phyloP scores from a whole-genome alignment of 2,329 filamentous ascomycete species.

The Zasmidium citrigriseum region DNA sequence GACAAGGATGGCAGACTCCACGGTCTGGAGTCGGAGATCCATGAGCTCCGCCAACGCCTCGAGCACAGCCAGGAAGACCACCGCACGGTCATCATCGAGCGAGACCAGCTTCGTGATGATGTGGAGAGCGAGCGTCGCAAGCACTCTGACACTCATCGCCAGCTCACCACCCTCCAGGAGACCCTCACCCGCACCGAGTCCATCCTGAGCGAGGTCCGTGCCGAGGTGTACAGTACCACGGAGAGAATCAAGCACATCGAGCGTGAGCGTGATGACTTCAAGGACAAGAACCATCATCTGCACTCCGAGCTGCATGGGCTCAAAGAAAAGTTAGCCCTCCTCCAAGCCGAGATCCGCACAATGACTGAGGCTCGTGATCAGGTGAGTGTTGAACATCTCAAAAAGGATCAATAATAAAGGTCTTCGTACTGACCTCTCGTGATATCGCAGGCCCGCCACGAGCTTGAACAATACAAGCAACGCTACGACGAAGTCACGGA shows the following conservation, averaged over 20 bases:
- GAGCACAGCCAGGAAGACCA: conserved; percentile 30
- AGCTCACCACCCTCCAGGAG: conserved; percentile 25
- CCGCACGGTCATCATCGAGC: conserved; percentile 27
- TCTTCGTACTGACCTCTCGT: background rate
- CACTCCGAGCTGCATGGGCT: conserved; percentile 25
- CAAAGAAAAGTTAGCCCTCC: conserved; percentile 27
- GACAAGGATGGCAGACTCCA: conserved; percentile 28
- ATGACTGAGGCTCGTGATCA: conserved; percentile 26
- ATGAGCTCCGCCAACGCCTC: conserved; percentile 25
- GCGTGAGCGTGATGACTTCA: conserved; percentile 31
- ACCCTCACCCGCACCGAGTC: conserved; percentile 27
- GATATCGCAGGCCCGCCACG: conserved; percentile 11
- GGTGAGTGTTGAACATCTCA: background rate
- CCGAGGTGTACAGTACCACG: conserved; percentile 24
- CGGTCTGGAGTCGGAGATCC: conserved; percentile 26
- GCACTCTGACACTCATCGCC: conserved; percentile 24
- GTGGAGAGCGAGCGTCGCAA: conserved; percentile 27
- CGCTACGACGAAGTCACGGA: conserved; percentile 33
- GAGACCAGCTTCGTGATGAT: conserved; percentile 31
- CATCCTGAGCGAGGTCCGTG: conserved; percentile 22
- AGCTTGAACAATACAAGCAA: conserved; percentile 26
- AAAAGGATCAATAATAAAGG: too few species aligned
- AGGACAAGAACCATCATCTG: conserved; percentile 26
- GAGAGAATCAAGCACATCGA: conserved; percentile 30
- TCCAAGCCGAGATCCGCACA: conserved; percentile 27